Evolutionary conservation across 2,329 filamentous ascomycete species (phyloP).

Genomic region (Colletotrichum cordylinicola): DNA sequence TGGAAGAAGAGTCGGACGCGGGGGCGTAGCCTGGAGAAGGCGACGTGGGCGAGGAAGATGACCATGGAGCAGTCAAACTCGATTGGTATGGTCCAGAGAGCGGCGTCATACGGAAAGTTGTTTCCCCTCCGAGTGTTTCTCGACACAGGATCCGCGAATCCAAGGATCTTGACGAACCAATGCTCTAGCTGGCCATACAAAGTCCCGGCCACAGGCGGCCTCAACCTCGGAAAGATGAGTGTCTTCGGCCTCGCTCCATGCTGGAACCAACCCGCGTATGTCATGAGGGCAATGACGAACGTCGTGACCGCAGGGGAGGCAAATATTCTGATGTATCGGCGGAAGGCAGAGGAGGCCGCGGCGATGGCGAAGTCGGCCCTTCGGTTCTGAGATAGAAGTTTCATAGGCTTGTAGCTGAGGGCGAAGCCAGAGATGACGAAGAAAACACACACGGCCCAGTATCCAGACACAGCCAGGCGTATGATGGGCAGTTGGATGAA

Average conservation of each 20-base stretch:
- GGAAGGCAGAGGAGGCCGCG: constrained; percentile 56
- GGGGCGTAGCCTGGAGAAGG: constrained; percentile 50
- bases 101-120: constrained; percentile 53
- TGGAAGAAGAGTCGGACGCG: constrained; percentile 47
- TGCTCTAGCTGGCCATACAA: constrained; percentile 46
- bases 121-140: constrained; percentile 39
- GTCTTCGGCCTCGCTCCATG: background rate
- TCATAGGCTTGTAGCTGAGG: constrained; percentile 58
- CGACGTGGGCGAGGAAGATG: constrained; percentile 59
- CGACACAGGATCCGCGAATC: constrained; percentile 54
- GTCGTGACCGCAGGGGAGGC: constrained; percentile 56
- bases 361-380: constrained; percentile 45
- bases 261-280: constrained; percentile 43
- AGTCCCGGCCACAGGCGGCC: constrained; percentile 25
- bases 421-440: constrained; percentile 69
- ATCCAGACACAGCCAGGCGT: constrained; percentile 58
- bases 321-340: constrained; percentile 57
- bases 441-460: constrained; percentile 64
- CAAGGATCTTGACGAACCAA: constrained; percentile 52
- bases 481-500: constrained; percentile 59
- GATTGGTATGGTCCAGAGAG: constrained; percentile 68
- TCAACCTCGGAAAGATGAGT: background rate
- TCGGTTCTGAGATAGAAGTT: constrained; percentile 42
- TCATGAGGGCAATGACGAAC: constrained; percentile 49
- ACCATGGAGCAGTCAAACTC: constrained; percentile 65